Percentiles rank a stretch among this genome's conserved stretches.
phyloP scores from a whole-genome alignment of 305 asterid species.

The Ajuga reptans region DNA sequence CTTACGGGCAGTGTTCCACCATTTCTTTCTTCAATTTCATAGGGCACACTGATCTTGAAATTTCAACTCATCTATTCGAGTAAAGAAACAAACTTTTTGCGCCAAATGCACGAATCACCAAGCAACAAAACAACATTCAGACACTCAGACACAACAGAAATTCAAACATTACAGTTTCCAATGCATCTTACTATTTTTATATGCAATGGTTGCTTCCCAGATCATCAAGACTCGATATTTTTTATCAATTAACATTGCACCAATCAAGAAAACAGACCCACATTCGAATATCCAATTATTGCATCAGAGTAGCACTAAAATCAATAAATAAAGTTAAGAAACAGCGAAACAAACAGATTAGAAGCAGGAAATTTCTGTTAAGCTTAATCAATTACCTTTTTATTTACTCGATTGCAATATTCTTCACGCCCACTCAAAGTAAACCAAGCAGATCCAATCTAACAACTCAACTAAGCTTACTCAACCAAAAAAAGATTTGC shows the following conservation, averaged over 20 bases:
- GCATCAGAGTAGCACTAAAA: not conserved
- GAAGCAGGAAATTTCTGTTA: not conserved
- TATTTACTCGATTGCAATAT: slow-evolving; percentile 2
- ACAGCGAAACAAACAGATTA: not conserved
- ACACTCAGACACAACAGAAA: slow-evolving; percentile 20
- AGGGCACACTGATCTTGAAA: slow-evolving; percentile 18
- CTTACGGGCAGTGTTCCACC: not conserved
- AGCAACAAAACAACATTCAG: slow-evolving; percentile 11
- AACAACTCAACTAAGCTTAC: slow-evolving; percentile 31
- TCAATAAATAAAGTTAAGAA: slow-evolving; percentile 12
- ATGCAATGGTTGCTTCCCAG: slow-evolving; percentile 21
- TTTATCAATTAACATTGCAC: slow-evolving; percentile 17
- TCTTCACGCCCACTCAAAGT: slow-evolving; percentile 28
- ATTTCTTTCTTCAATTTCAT: slow-evolving; percentile 15
- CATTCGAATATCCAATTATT: slow-evolving; percentile 6
- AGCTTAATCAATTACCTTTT: slow-evolving; percentile 29
- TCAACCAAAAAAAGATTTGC: slow-evolving; percentile 28
- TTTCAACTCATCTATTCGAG: not conserved
- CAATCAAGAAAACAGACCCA: slow-evolving; percentile 8
- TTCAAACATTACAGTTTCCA: slow-evolving; percentile 23
- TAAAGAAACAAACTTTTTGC: not conserved
- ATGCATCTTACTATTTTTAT: slow-evolving; percentile 17
- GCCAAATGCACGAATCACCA: slow-evolving; percentile 18
- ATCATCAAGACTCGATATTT: slow-evolving; percentile 19
- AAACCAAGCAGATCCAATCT: slow-evolving; percentile 47